Base-by-base conservation (phyloP, 371 early-diverging fungal species). In the Mucor ambiguus region DNA sequence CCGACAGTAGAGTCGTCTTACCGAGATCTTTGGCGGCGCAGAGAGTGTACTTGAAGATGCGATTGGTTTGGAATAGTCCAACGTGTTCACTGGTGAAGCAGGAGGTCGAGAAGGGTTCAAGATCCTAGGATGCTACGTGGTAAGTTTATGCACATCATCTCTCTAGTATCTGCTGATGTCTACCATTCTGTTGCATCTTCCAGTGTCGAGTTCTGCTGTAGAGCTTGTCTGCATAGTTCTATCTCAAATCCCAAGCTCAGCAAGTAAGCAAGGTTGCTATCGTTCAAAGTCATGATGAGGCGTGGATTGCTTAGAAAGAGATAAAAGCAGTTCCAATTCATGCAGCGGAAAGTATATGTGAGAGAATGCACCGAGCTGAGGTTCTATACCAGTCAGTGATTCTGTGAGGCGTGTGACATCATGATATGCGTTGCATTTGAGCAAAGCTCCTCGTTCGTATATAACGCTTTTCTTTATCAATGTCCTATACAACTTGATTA, bases 121-220 rank as follows among this genome's bases (percentile, higher is more conserved):
- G 22, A 68, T 32, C 63, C 60, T 68, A 32, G 33, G 14, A 4
- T 24, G 37, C 37, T 35, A 26, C 8, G 26, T 2, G 20, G 24
- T 49, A 7, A 10, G 35, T 12, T 49, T 38, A 24, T 26, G 22
- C 24, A 52, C 20, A 26, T 18, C 0, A 18, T 9, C 16, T 28
- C 2, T 9, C 4, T 37, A 18, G 29, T 35, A 22, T 20, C 2
- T 33, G 28, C 28, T 7, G 32, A 20, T 33, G 4, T 24, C 2
- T 68, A 77, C 80, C 80, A 75, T 22, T 80, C 71, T 26, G 73
- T 73, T 26, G 80, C 80, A 4, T 68, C 71, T 52, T 77, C 66
- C 12, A 80, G 66, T 9, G 66, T 68, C n/a, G 37, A 46, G 22
- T 65, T 67, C 12, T 64, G 67, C 9, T 43, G 41, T 11, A 80